These are phyloP conservation scores for Aspergillus arachidicola DNA, from an alignment of 2,329 filamentous ascomycete species.

Conservation along the genomic window DNA sequence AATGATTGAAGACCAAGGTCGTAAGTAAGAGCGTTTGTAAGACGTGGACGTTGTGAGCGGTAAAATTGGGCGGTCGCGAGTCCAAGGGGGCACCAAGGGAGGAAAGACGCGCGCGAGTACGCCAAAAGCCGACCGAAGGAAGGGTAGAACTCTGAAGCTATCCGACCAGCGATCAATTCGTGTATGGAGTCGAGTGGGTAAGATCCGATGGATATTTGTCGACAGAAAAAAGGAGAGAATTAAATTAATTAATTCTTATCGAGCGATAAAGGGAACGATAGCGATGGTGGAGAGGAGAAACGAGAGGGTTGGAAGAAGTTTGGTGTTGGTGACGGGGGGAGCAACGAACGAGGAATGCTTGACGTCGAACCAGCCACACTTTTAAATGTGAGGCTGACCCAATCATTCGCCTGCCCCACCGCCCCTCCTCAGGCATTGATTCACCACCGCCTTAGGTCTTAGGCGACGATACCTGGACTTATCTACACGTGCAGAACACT, in stretches of 20 bases:
- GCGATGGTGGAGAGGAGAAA: not conserved
- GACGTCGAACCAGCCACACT: constrained; percentile 4
- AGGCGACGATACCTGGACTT: not conserved
- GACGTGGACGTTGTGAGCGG: not conserved
- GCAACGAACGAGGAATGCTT: constrained; percentile 4
- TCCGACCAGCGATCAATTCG: not conserved
- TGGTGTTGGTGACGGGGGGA: constrained; percentile 1
- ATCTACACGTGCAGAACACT: not conserved
- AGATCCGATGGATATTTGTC: not conserved
- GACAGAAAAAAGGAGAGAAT: not conserved
- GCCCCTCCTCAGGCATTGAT: not conserved
- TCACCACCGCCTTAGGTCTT: not conserved
- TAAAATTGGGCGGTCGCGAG: constrained; percentile 3
- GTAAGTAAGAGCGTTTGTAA: not conserved
- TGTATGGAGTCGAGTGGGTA: not conserved
- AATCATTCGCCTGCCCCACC: not conserved
- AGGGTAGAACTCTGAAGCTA: constrained; percentile 5
- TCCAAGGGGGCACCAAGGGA: constrained; percentile 19
- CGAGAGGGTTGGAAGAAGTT: not conserved
- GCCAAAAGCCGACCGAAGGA: constrained; percentile 17
- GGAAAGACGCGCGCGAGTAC: constrained; percentile 19
- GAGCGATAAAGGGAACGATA: constrained; percentile 1
- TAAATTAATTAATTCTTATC: constrained; percentile 1
- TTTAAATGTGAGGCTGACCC: not conserved
- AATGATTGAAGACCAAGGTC: not conserved